These are phyloP conservation scores for Starmerella khaoyaiensis DNA, from an alignment of 805 yeast genomes.

Conservation along the genomic window DNA sequence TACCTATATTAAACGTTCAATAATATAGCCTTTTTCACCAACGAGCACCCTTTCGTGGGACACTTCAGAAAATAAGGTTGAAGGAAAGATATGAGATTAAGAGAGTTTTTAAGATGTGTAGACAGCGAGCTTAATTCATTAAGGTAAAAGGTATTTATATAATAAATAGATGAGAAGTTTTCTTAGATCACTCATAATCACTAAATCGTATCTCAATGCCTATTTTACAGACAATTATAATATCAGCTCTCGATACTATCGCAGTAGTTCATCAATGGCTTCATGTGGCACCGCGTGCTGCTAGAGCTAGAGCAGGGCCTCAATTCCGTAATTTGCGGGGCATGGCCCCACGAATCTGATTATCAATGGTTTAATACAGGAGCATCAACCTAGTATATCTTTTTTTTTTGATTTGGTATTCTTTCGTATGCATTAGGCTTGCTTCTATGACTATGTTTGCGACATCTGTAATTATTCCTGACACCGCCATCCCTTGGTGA, in stretches of 20 bases:
- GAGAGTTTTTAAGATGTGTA: too few species aligned
- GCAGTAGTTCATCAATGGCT: conserved; percentile 10
- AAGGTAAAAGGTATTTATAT: too few species aligned
- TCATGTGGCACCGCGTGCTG: conserved; percentile 6
- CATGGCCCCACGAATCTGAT: conserved; percentile 5
- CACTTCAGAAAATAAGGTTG: too few species aligned
- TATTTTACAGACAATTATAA: not conserved
- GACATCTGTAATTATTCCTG: conserved; percentile 14
- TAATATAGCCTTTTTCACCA: too few species aligned
- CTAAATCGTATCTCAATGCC: conserved; percentile 6
- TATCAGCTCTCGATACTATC: conserved; percentile 6
- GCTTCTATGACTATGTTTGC: conserved; percentile 26
- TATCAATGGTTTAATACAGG: not conserved
- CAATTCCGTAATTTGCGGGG: conserved; percentile 16
- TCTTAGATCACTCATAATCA: too few species aligned
- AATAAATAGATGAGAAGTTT: too few species aligned
- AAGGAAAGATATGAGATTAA: too few species aligned
- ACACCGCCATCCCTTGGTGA: conserved; percentile 10
- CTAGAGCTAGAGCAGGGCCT: conserved; percentile 10
- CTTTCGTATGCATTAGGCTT: conserved; percentile 79
- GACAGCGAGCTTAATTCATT: too few species aligned
- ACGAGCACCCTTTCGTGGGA: too few species aligned
- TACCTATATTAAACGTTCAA: too few species aligned
- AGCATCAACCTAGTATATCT: not conserved
- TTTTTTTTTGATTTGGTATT: conserved; percentile 25